Base-by-base conservation (phyloP, 2,329 filamentous ascomycete genomes). In the Cryphonectria radicalis region DNA sequence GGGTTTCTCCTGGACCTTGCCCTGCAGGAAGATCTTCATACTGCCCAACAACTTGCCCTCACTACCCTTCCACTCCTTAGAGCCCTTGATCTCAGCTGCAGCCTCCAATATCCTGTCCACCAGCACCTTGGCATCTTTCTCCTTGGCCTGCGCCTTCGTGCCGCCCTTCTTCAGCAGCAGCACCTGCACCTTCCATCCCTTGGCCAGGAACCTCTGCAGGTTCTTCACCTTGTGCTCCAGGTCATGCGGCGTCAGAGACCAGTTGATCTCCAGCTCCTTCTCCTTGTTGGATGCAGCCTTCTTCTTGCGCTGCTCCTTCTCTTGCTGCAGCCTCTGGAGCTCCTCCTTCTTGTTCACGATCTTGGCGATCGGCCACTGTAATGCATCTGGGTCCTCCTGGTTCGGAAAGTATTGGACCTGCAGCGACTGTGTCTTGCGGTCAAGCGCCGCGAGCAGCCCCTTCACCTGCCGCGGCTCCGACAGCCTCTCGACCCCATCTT, bases 221-320 rank as follows among this genome's bases (percentile, higher is more conserved):
- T 90, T 89, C 77, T 87, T 87, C 79, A 96, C 79, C 78, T 91
- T 88, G 79, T 93, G 91, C n/a, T 82, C 82, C 67, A 97, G 80
- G 82, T 98, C 95, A 78, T 95, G 88, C 17, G 81, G 78, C 73
- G 90, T 90, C 77, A 97, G 97, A 46, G 91, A 90, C 95, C 95
- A 98, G 80, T 94, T 95, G 76, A 98, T 76, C 82, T 98, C 95
- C n/a, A 98, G 80, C 78, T 91, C 91, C 83, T 98, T 98, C 77
- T 79, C 72, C 74, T 80, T 79, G 73, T 82, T 77, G 76, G 76
- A 75, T 71, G 83, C 81, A 63, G 83, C 83, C 68, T 79, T 82
- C 74, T 78, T 83, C 76, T 81, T 80, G 73, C 83, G 82, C 74
- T 81, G 83, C 73, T 84, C 81, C 73, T 84, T 84, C 59, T 79